These are phyloP conservation scores for Picochlorum sp. DNA, from an alignment of 139 green algal genomes.

Conservation along the genomic window DNA sequence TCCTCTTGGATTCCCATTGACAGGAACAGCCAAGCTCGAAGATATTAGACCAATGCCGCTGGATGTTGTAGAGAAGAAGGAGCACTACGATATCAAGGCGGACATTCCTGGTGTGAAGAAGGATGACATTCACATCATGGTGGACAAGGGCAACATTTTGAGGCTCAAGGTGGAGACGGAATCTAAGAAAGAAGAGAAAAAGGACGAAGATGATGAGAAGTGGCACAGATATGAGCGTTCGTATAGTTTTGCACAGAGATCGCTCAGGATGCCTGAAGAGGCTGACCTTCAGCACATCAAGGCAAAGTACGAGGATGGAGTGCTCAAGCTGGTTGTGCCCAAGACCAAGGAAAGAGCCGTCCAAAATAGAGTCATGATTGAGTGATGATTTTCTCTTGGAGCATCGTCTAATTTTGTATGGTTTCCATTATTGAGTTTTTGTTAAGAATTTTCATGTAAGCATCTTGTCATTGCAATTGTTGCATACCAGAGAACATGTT, in stretches of 20 bases:
- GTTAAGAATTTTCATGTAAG: background rate
- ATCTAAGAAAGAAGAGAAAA: constrained; percentile 25
- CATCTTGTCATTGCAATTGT: too few species aligned
- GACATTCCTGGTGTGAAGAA: constrained; percentile 31
- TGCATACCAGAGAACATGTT: too few species aligned
- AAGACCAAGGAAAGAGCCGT: background rate
- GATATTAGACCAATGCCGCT: constrained; percentile 17
- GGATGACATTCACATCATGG: constrained; percentile 17
- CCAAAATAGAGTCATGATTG: background rate
- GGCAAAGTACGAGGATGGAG: constrained; percentile 33
- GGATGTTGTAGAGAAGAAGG: constrained; percentile 22
- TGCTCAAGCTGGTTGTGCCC: constrained; percentile 18
- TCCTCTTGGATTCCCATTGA: background rate
- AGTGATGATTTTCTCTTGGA: background rate
- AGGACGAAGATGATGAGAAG: constrained; percentile 27
- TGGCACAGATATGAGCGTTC: constrained; percentile 24
- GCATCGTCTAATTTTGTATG: background rate
- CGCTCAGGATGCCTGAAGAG: constrained; percentile 32
- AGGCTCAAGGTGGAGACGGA: constrained; percentile 25
- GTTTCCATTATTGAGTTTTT: background rate
- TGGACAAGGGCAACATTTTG: constrained; percentile 27
- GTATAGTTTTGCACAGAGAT: constrained; percentile 15
- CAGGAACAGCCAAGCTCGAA: background rate
- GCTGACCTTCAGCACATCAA: constrained; percentile 25
- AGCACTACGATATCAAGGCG: constrained; percentile 25